Evolutionary conservation across 1,139 yeast species (phyloP), one percentile per base, ranked within the genome.

Genomic region (Oligophagozyma castellii): DNA sequence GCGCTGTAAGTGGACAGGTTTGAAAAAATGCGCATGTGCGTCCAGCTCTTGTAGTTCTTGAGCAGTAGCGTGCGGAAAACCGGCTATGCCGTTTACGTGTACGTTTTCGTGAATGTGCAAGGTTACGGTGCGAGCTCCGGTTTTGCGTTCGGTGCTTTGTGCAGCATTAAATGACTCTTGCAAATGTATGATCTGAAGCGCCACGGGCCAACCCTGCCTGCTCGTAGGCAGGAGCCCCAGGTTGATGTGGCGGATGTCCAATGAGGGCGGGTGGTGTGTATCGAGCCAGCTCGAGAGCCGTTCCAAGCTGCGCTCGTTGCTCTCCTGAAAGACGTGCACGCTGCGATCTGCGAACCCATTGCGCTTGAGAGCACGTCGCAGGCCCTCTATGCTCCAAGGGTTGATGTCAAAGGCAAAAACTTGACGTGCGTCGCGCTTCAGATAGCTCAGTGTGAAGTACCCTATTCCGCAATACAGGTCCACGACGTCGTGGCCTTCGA

Each of bases 391-490:
- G 27, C 92, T 77, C 92, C 89, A 81, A 1, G 84, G 81, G 44
- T 83, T 83, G 26, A 83, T 55, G 40, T 83, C 95, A 83, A 93
- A 83, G 46, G 93, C 74, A 27, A 73, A 64, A 0, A 79, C 56
- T 12, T 57, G 56, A 8, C 48, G 36, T 2, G 80, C 83, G 1
- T 66, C 64, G 22, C 63, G 59, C 28, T 57, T 58, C 27, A 79
- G 58, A 44, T 83, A 83, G 26, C 81, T 66, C 20, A 83, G 55
- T 4, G 86, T 67, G 49, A 83, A 83, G 51, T 83, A 83, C 2
- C 95, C 95, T 29, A 83, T 81, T 0, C 95, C 95, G 18, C 80
- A 73, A 48, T 81, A 83, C 34, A 83, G 46, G 46, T 83, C 95
- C 5, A 77, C 58, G 0, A 77, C 70, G 19, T 60, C 61, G 0